phyloP scores from a whole-genome alignment of 352 stramenopile species.

The Phytophthora citricola region DNA sequence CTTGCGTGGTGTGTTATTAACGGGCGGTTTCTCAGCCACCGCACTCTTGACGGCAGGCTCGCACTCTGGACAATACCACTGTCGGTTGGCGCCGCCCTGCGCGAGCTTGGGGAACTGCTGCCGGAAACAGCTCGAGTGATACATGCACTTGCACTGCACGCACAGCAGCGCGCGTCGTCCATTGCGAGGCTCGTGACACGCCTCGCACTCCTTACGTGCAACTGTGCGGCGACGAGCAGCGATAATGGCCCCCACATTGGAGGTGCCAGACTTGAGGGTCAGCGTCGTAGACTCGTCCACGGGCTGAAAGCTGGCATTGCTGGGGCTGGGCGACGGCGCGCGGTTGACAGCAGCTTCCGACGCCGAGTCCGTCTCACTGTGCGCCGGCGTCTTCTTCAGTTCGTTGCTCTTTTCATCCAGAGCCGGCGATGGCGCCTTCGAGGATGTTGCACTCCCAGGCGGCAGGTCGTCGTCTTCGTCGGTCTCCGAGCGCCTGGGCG shows the following conservation, averaged over 20 bases:
- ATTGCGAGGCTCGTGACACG: conserved; percentile 78
- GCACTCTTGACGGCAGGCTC: conserved; percentile 48
- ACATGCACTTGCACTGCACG: conserved; percentile 83
- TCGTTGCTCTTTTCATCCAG: conserved; percentile 23
- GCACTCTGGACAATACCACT: conserved; percentile 87
- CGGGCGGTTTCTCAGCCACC: conserved; percentile 40
- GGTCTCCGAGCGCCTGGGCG: conserved; percentile 51
- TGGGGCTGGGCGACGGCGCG: conserved; percentile 32
- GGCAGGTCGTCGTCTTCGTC: conserved; percentile 50
- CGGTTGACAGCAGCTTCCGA: conserved; percentile 32
- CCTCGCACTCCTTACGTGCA: conserved; percentile 73
- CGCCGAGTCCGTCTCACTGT: conserved; percentile 45
- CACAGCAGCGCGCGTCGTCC: conserved; percentile 82
- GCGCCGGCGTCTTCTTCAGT: conserved; percentile 22
- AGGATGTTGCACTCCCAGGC: conserved; percentile 3
- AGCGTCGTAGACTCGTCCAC: conserved; percentile 34
- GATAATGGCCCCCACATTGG: conserved; percentile 76
- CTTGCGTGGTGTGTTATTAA: conserved; percentile 46
- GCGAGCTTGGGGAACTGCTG: conserved; percentile 80
- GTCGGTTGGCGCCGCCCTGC: conserved; percentile 53
- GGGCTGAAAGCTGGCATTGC: conserved; percentile 24
- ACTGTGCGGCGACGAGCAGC: conserved; percentile 69
- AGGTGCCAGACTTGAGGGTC: conserved; percentile 58
- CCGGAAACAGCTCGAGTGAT: conserved; percentile 85
- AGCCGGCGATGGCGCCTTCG: neutral